Evolutionary conservation across 306 rosid species (phyloP), one percentile per base, ranked within the genome.

Genomic region (Corylus americana): DNA sequence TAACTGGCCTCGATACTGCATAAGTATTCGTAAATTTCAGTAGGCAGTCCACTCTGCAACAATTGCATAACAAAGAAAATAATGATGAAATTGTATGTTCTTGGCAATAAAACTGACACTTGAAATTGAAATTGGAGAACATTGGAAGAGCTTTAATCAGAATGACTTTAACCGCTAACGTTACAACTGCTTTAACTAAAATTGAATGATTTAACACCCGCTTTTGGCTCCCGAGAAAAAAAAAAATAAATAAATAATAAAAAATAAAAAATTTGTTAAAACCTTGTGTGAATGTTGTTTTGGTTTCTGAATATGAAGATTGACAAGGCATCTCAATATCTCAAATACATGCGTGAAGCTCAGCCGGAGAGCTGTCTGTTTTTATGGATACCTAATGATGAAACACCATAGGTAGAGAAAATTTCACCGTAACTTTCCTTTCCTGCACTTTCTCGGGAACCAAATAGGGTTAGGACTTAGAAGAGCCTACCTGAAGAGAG

Each of bases 41-140:
- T 75, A 90, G 16, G 64, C 79, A 87, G n/a, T 88, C 87, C 50
- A 87, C 80, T 86, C 97, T 90, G 85, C 85, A 79, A 79, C 70
- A 25, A 63, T 8, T 50, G 11, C 13, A 47, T 25, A 48, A 35
- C 45, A 59, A 14, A 68, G 20, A 67, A 35, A 22, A 51, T 4
- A 45, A 42, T 27, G 53, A 74, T 7, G 54, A 31, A 64, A 35
- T 17, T n/a, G 7, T 3, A 68, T 44, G 42, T 11, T 68, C 48
- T 29, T 68, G 22, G 18, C 18, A 14, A 62, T 29, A 12, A 62
- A 62, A 57, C 63, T n/a, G 29, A 57, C 2, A 20, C 29, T 57
- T 57, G 29, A 8, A 57, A 22, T 17, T 16, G 20, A 54, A 54
- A 54, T 16, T 54, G 59, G 22, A 54, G 22, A 8, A 54, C 31